phyloP scores from a whole-genome alignment of 2,329 filamentous ascomycete species.

The Botryotinia calthae region DNA sequence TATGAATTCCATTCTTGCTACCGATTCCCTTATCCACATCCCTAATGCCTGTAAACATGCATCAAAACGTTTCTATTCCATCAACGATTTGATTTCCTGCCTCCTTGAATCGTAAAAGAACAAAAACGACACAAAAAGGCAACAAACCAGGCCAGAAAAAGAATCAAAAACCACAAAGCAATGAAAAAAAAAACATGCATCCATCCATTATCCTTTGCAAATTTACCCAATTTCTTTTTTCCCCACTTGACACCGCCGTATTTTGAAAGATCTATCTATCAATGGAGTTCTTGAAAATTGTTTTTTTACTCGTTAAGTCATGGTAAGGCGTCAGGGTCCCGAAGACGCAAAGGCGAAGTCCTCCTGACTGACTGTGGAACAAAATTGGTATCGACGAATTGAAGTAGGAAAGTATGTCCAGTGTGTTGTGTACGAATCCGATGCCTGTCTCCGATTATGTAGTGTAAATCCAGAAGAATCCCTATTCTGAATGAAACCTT shows the following conservation, averaged over 20 bases:
- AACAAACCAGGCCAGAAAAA: not conserved
- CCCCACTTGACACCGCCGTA: slow-evolving; percentile 24
- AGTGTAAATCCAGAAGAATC: slow-evolving; percentile 18
- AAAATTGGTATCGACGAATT: slow-evolving; percentile 17
- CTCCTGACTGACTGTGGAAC: slow-evolving; percentile 1
- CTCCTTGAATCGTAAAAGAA: not conserved
- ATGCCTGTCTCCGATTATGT: slow-evolving; percentile 19
- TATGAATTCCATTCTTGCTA: slow-evolving; percentile 13
- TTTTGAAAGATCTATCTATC: slow-evolving; percentile 22
- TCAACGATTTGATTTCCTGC: not conserved
- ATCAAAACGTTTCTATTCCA: slow-evolving; percentile 6
- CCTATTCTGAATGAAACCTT: slow-evolving; percentile 4
- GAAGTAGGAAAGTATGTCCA: slow-evolving; percentile 17
- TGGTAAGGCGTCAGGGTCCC: slow-evolving; percentile 1
- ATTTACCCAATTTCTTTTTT: slow-evolving; percentile 24
- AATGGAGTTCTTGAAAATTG: slow-evolving; percentile 11
- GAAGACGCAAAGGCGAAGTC: not conserved
- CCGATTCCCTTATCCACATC: slow-evolving; percentile 4
- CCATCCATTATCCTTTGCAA: slow-evolving; percentile 18
- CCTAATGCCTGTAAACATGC: not conserved
- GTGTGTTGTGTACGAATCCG: slow-evolving; percentile 18
- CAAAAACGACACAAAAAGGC: not conserved
- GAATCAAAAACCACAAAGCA: slow-evolving; percentile 7
- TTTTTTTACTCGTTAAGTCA: slow-evolving; percentile 21
- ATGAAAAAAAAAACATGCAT: slow-evolving; percentile 8